phyloP scores from a whole-genome alignment of 305 asterid genomes.

The Rubia peregrina region DNA sequence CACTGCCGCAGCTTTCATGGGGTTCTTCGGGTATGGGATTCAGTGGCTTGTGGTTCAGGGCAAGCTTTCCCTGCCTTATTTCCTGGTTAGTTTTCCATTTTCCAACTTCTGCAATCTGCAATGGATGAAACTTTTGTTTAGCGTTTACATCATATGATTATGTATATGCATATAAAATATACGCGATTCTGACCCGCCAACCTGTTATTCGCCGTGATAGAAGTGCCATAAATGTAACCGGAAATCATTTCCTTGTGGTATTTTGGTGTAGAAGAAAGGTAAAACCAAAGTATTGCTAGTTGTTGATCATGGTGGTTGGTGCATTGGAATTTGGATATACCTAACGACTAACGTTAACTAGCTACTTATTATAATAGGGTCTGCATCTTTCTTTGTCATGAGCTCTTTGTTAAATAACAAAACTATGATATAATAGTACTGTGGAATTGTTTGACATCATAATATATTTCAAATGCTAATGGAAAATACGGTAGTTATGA shows the following conservation, averaged over 20 bases:
- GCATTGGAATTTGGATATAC: no score
- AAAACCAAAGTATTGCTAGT: background rate
- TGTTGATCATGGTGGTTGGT: background rate
- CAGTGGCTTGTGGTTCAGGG: slow-evolving; percentile 49
- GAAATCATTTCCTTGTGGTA: background rate
- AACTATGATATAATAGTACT: background rate
- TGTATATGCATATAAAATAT: no score
- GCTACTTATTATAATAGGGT: background rate
- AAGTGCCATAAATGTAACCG: background rate
- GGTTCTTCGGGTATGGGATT: slow-evolving; percentile 50
- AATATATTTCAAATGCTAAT: background rate
- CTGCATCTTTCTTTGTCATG: background rate
- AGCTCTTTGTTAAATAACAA: background rate
- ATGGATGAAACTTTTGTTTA: no score
- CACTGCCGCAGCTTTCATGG: slow-evolving; percentile 48
- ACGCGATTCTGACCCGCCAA: no score
- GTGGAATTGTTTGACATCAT: background rate
- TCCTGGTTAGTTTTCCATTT: slow-evolving; percentile 28
- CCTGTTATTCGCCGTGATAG: background rate
- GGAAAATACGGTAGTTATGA: background rate
- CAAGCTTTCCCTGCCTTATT: slow-evolving; percentile 44
- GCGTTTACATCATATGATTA: no score
- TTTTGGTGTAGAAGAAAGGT: background rate
- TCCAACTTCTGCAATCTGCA: background rate
- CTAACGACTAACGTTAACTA: background rate